Evolutionary conservation across 108 stramenopile genomes (phyloP).

Genomic region (Schizochytrium sp.): DNA sequence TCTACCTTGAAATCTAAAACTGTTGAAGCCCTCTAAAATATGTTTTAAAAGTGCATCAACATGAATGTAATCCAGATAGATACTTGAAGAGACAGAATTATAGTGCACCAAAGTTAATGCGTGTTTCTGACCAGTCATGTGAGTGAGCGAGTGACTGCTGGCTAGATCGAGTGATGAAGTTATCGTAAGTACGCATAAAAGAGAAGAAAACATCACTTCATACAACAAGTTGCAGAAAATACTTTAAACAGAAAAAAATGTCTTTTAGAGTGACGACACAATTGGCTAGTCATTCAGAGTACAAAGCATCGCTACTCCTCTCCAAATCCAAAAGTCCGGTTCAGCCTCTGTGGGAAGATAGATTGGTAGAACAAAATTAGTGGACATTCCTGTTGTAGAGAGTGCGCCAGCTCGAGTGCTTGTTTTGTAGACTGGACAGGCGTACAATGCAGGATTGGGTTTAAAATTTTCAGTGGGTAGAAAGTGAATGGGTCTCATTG

Average conservation of each 20-base stretch:
- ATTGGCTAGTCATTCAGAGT: conserved; percentile 70
- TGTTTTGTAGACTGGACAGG: conserved; percentile 82
- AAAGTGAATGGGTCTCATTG: conserved; percentile 76
- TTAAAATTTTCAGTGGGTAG: conserved; percentile 61
- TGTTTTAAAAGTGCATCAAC: too few relatives aligned
- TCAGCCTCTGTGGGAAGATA: conserved; percentile 73
- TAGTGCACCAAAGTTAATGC: too few relatives aligned
- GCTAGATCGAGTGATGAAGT: too few relatives aligned
- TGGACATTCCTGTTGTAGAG: conserved; percentile 80
- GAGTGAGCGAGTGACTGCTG: too few relatives aligned
- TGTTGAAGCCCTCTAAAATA: too few relatives aligned
- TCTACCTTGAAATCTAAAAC: too few relatives aligned
- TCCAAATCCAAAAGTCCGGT: conserved; percentile 74
- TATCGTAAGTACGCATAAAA: too few relatives aligned
- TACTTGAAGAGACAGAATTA: too few relatives aligned
- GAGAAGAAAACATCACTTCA: neutral
- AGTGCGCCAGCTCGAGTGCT: conserved; percentile 78
- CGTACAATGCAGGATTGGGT: conserved; percentile 67
- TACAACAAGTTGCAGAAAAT: neutral
- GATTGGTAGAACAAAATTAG: conserved; percentile 79
- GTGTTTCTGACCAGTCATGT: too few relatives aligned
- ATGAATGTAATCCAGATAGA: too few relatives aligned
- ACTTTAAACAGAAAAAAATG: neutral
- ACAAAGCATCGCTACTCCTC: conserved; percentile 75
- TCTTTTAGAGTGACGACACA: neutral